Evolutionary conservation across 2,329 filamentous ascomycete species (phyloP).

Genomic region (Epichloe sylvatica): DNA sequence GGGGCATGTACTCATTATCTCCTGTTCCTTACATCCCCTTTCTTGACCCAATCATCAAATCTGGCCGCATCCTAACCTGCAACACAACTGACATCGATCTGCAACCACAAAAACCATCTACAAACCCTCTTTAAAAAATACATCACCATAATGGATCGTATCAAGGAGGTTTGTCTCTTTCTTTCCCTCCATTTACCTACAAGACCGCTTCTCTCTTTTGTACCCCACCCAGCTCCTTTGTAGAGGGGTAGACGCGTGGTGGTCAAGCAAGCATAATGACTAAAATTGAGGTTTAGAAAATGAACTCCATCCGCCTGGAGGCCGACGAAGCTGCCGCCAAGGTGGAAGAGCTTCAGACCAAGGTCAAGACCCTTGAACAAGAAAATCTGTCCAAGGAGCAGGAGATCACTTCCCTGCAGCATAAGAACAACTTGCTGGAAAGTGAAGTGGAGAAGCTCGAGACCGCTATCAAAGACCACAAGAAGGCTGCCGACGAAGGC

Average conservation of each 20-base stretch:
- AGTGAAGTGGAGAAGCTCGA: conserved; percentile 87
- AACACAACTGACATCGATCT: conserved; percentile 15
- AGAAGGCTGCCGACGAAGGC: conserved; percentile 74
- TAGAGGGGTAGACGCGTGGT: conserved; percentile 10
- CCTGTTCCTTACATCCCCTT: conserved; percentile 15
- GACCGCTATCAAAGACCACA: conserved; percentile 66
- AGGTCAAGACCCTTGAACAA: conserved; percentile 83
- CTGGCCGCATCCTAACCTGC: conserved; percentile 19
- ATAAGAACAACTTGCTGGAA: conserved; percentile 91
- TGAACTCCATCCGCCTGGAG: conserved; percentile 88
- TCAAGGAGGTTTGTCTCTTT: conserved; percentile 61
- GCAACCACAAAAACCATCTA: conserved; percentile 5
- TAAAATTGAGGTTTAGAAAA: conserved; percentile 48
- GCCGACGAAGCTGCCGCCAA: conserved; percentile 71
- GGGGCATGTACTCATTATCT: conserved; percentile 19
- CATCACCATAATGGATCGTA: conserved; percentile 58
- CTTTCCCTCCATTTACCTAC: neutral
- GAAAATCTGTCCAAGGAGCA: conserved; percentile 95
- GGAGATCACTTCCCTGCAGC: conserved; percentile 88
- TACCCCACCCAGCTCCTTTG: conserved; percentile 12
- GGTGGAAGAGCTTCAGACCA: conserved; percentile 73
- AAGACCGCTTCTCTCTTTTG: conserved; percentile 14
- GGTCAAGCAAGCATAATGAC: conserved; percentile 1
- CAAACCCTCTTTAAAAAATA: conserved; percentile 7
- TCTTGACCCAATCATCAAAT: conserved; percentile 18